Base-by-base conservation (phyloP, 257 asterid genomes). In the Oldenlandia corymbosa region DNA sequence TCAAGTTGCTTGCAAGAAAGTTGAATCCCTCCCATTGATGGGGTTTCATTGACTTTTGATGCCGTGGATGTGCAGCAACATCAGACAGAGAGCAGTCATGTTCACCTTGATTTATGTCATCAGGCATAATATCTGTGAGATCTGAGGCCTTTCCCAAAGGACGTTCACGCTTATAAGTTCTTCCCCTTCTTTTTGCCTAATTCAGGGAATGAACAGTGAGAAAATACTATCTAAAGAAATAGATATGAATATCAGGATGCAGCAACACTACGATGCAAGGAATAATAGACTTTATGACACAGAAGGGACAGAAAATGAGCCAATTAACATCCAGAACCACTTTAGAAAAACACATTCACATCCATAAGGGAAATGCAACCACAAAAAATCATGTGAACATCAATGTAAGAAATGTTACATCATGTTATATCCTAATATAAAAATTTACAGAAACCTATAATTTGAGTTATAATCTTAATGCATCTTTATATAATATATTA, bases 11-110 rank as follows among this genome's bases (percentile, higher is more conserved):
- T 1, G 84, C 74, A 45, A 89, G 86, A 74, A 89, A 92, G 52
- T 89, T 84, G 72, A 89, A 89, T 34, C 97, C 99, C 72, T 92
- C 97, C 50, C 79, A 61, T 79, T 89, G 96, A 73, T 89, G 96
- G 59, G 97, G 86, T 76, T 89, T 85, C 95, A 92, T 92, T 73
- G 78, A 84, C 78, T 84, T 88, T 57, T 62, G 66, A 70, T 91
- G 97, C 43, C 95, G 87, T 20, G 97, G 97, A 73, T 92, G 97
- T 54, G 86, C 88, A 71, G 77, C 41, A 52, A 92, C 80, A 42
- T 83, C 95, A 65, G 80, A 57, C 43, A 71, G 76, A 55, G 67
- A 26, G 62, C 83, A 77, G 42, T 80, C 91, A 57, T 65, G 28
- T 45, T 31, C 84, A 3, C 85, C 58, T 41, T 71, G 61, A 71